phyloP scores from a whole-genome alignment of 768 basidiomycete species.

The Auricularia sp. region DNA sequence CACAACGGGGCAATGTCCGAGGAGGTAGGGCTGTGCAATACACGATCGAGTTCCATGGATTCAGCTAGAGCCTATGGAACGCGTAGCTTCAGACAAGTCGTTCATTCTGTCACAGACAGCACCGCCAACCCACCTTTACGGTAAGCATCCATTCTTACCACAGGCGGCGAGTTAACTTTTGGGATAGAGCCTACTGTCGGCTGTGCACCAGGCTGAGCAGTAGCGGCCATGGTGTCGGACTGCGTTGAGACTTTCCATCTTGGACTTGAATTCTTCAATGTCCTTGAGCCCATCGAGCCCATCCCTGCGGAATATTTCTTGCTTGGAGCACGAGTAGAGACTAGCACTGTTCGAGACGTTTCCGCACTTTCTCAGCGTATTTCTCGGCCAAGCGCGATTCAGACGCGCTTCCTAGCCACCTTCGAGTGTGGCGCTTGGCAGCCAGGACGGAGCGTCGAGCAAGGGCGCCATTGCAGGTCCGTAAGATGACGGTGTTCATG shows the following conservation, averaged over 20 bases:
- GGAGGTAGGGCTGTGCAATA: constrained; percentile 53
- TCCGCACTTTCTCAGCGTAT: constrained; percentile 61
- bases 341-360: constrained; percentile 54
- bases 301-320: too few species aligned
- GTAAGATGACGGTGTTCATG: too few species aligned
- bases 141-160: constrained; percentile 50
- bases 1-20: constrained; percentile 74
- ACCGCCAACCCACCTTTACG: constrained; percentile 38
- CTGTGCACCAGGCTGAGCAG: constrained; percentile 4
- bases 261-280: constrained; percentile 28
- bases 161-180: constrained; percentile 2
- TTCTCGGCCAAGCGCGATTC: constrained; percentile 18
- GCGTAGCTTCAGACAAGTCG: not conserved
- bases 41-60: constrained; percentile 66
- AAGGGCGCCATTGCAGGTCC: too few species aligned
- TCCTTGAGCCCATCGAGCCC: constrained; percentile 23
- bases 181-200: not conserved
- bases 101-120: not conserved
- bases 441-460: too few species aligned
- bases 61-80: constrained; percentile 59
- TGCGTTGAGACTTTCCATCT: constrained; percentile 23
- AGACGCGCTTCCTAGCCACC: not conserved
- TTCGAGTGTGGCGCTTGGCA: not conserved
- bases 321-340: too few species aligned
- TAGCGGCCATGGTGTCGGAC: constrained; percentile 17